Evolutionary conservation across 345 rosid species (phyloP).

Genomic region (Rhodomyrtus tomentosa): DNA sequence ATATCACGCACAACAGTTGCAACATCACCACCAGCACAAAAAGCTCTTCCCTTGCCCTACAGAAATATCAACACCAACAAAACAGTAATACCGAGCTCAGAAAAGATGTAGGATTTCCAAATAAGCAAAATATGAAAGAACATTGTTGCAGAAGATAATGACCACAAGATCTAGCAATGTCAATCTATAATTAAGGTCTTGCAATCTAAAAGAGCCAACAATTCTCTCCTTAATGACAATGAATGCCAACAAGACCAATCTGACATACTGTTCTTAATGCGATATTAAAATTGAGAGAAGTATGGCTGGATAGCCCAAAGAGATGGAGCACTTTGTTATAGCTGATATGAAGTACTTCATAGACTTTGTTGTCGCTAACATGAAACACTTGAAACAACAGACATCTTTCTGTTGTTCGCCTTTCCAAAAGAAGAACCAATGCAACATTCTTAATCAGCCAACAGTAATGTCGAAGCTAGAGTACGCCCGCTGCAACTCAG

Average conservation of each 20-base stretch:
- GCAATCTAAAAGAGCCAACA: background rate
- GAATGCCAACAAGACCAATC: background rate
- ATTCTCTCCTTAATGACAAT: background rate
- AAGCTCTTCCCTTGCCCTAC: slow-evolving; percentile 71
- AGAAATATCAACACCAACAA: background rate
- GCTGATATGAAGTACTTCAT: background rate
- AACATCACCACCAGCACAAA: slow-evolving; percentile 83
- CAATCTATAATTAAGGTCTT: background rate
- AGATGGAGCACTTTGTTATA: background rate
- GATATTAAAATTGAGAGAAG: background rate
- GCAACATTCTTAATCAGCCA: background rate
- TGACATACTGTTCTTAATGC: background rate
- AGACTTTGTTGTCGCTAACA: background rate
- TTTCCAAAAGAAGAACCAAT: background rate
- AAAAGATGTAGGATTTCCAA: slow-evolving; percentile 3
- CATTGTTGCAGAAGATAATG: background rate
- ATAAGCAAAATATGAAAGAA: background rate
- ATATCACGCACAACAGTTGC: slow-evolving; percentile 40
- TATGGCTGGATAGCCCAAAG: background rate
- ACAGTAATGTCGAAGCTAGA: background rate
- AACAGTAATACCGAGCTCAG: slow-evolving; percentile 49
- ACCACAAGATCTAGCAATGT: background rate
- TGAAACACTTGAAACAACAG: background rate
- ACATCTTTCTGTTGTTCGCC: background rate
- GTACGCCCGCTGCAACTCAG: background rate